Evolutionary conservation across 1,284 basidiomycete species (phyloP).

Genomic region (Grifola frondosa): DNA sequence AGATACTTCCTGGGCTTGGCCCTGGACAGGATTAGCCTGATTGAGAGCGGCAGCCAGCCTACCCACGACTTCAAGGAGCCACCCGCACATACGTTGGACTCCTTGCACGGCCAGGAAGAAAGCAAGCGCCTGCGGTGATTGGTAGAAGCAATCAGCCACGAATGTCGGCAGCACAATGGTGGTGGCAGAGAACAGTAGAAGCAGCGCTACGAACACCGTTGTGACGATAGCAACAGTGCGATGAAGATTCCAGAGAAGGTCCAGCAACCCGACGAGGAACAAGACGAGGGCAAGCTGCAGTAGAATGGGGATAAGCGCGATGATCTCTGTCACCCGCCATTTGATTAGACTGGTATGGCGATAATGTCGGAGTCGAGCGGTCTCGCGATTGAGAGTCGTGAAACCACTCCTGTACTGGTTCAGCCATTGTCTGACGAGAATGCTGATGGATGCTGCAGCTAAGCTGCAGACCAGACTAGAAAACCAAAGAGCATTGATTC

Average conservation of each 20-base stretch:
- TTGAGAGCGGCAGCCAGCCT: no score
- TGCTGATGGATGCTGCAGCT: slow-evolving; percentile 15
- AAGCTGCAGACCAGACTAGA: slow-evolving; percentile 17
- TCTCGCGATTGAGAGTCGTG: slow-evolving; percentile 9
- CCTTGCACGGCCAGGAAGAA: slow-evolving; percentile 7
- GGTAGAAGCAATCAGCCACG: slow-evolving; percentile 25
- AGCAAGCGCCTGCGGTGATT: slow-evolving; percentile 27
- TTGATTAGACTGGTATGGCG: slow-evolving; percentile 14
- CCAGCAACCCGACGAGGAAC: slow-evolving; percentile 18
- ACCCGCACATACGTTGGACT: no score
- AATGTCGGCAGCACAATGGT: slow-evolving; percentile 28
- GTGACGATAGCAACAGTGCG: slow-evolving; percentile 9
- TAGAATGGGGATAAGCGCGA: slow-evolving; percentile 17
- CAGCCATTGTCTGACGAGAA: slow-evolving; percentile 24
- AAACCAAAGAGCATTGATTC: slow-evolving; percentile 23
- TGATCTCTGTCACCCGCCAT: slow-evolving; percentile 17
- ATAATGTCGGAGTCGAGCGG: slow-evolving; percentile 16
- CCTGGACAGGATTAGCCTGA: no score
- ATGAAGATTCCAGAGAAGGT: slow-evolving; percentile 15
- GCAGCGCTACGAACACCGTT: slow-evolving; percentile 15
- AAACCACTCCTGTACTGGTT: slow-evolving; percentile 13
- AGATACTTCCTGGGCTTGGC: no score
- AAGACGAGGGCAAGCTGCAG: slow-evolving; percentile 16
- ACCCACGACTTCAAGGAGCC: no score
- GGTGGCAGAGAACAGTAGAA: slow-evolving; percentile 15